Conservation (phyloP, 2,329 filamentous ascomycete species). For the Botrytis fabae region DNA sequence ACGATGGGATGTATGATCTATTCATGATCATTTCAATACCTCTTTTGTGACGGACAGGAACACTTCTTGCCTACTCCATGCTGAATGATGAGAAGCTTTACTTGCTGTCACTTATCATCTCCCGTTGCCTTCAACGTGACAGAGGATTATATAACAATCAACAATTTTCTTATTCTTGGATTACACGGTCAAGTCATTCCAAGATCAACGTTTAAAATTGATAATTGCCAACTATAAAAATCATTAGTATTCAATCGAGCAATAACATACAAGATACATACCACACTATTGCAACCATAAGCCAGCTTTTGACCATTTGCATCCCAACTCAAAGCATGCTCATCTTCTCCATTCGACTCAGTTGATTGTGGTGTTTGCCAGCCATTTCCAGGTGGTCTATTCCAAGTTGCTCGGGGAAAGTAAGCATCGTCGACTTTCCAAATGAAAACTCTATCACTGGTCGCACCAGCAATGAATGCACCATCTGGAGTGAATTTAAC, state of each 20-base stretch:
- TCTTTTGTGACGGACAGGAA: background rate
- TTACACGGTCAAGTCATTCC: background rate
- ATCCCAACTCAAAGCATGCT: constrained; percentile 64
- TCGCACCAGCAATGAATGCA: constrained; percentile 62
- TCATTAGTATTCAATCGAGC: constrained; percentile 15
- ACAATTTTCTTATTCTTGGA: background rate
- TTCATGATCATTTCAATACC: background rate
- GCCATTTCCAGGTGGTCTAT: constrained; percentile 53
- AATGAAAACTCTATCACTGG: constrained; percentile 58
- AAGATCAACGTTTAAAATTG: constrained; percentile 26
- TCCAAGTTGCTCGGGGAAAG: constrained; percentile 62
- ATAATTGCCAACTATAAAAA: constrained; percentile 28
- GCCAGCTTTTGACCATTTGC: constrained; percentile 61
- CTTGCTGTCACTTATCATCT: background rate
- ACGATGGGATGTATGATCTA: background rate
- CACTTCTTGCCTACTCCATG: constrained; percentile 3
- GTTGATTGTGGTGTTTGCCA: constrained; percentile 59
- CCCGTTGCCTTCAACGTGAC: background rate
- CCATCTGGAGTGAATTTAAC: constrained; percentile 65
- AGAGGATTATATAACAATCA: background rate
- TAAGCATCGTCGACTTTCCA: constrained; percentile 63
- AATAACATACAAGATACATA: constrained; percentile 44
- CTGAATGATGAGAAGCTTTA: background rate
- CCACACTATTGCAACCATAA: constrained; percentile 62
- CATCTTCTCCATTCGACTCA: constrained; percentile 56